Evolutionary conservation across 2,329 filamentous ascomycete species (phyloP).

Genomic region (Trichothecium roseum): DNA sequence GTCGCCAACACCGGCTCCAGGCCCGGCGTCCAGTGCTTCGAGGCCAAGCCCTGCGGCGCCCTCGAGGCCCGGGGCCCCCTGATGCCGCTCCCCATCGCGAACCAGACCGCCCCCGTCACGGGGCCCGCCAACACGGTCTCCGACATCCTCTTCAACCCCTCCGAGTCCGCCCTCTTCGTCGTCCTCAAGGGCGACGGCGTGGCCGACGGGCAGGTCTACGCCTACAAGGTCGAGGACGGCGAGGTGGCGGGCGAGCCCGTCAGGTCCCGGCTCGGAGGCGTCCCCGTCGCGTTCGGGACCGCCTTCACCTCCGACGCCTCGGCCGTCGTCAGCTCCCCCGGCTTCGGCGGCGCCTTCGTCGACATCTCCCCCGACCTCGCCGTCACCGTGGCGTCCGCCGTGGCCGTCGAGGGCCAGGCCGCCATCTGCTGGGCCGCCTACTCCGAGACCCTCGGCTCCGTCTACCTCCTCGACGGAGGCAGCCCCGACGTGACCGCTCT

Average conservation of each 20-base stretch:
- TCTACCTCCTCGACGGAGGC: no score
- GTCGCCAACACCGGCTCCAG: constrained; percentile 3
- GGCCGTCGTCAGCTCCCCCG: constrained; percentile 19
- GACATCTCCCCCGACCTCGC: not conserved
- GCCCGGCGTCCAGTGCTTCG: constrained; percentile 4
- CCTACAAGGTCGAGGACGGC: no score
- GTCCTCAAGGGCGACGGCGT: no score
- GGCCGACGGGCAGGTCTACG: no score
- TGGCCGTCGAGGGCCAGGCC: not conserved
- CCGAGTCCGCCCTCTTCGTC: constrained; percentile 19
- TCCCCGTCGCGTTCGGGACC: no score
- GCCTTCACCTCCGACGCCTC: constrained; percentile 25
- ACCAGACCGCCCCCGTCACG: constrained; percentile 17
- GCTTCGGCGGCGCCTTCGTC: constrained; percentile 22
- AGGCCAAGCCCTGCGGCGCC: not conserved
- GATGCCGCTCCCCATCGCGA: constrained; percentile 3
- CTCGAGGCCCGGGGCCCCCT: not conserved
- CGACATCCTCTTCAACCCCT: constrained; percentile 11
- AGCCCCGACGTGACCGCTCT: no score
- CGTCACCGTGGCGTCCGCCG: not conserved
- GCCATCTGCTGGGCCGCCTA: not conserved
- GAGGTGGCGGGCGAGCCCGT: no score
- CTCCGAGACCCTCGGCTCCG: not conserved
- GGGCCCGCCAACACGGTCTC: constrained; percentile 16
- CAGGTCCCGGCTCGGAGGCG: no score